These are phyloP conservation scores for Didymosphaeria variabile DNA, from an alignment of 2,329 filamentous ascomycete genomes.

Conservation along the genomic window DNA sequence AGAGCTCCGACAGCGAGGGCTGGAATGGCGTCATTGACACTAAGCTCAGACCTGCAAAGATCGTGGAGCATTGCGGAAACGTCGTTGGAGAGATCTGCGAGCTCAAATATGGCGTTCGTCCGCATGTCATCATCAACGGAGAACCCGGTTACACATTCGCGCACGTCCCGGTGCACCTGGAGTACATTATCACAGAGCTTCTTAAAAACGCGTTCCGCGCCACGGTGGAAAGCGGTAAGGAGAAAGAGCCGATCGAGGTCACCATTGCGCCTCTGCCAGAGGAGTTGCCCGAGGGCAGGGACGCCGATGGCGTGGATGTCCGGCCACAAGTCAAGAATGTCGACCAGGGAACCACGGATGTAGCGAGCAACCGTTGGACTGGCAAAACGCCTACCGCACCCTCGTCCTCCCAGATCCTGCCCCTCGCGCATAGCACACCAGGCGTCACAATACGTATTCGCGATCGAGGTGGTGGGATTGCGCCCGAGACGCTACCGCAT, in stretches of 20 bases:
- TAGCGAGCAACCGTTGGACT: constrained; percentile 42
- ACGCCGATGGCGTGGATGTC: constrained; percentile 19
- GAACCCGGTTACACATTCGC: constrained; percentile 89
- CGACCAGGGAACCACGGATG: constrained; percentile 44
- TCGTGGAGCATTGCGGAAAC: constrained; percentile 83
- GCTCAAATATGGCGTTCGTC: constrained; percentile 90
- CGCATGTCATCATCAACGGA: constrained; percentile 81
- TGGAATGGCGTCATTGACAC: constrained; percentile 98
- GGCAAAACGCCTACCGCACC: constrained; percentile 24
- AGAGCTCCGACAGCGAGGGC: constrained; percentile 59
- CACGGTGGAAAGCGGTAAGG: constrained; percentile 83
- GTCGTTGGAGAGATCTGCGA: constrained; percentile 97
- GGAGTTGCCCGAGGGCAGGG: constrained; percentile 41
- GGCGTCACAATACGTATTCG: constrained; percentile 95
- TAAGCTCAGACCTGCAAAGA: constrained; percentile 79
- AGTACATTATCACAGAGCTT: constrained; percentile 96
- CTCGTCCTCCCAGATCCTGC: constrained; percentile 50
- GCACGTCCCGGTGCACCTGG: constrained; percentile 93
- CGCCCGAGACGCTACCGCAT: constrained; percentile 80
- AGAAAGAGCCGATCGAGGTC: constrained; percentile 84
- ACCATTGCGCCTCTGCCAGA: constrained; percentile 82
- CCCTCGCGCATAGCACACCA: constrained; percentile 65
- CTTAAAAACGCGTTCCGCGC: constrained; percentile 97
- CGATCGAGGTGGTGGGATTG: constrained; percentile 93
- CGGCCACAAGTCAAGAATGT: constrained; percentile 32